A percentile compares a stretch with the other conserved stretches of the same genome.
These are phyloP conservation scores for Fusarium foetens DNA, from an alignment of 2,329 filamentous ascomycete species.

Conservation along the genomic window DNA sequence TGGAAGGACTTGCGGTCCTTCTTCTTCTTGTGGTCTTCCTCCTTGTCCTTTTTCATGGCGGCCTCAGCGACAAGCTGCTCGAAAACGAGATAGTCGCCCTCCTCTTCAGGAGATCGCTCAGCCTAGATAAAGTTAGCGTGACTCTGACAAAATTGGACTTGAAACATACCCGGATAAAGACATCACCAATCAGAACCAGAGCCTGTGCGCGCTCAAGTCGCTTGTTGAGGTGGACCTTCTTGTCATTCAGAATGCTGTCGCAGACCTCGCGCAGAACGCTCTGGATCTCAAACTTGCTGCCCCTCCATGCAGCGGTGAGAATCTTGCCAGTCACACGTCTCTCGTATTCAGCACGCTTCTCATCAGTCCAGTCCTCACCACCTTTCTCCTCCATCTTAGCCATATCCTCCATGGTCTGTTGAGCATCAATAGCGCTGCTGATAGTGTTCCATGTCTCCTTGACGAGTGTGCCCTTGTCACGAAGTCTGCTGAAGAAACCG, in stretches of 20 bases:
- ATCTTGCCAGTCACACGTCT: conserved; percentile 97
- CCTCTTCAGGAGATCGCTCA: conserved; percentile 89
- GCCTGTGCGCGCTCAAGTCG: conserved; percentile 91
- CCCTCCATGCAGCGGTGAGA: conserved; percentile 93
- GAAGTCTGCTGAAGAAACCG: conserved; percentile 92
- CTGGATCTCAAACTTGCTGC: conserved; percentile 98
- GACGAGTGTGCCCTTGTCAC: conserved; percentile 95
- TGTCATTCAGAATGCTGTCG: conserved; percentile 83
- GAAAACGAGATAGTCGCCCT: conserved; percentile 98
- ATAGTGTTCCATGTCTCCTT: conserved; percentile 99
- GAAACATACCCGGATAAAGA: conserved; percentile 80
- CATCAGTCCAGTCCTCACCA: conserved; percentile 97
- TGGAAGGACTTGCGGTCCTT: conserved; percentile 57
- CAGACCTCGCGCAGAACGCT: conserved; percentile 94
- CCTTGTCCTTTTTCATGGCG: conserved; percentile 84
- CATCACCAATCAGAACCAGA: conserved; percentile 85
- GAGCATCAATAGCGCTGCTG: conserved; percentile 92
- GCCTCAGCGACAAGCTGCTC: conserved; percentile 98
- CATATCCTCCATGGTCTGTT: conserved; percentile 99
- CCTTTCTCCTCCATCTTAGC: conserved; percentile 93
- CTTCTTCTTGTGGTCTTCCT: conserved; percentile 72
- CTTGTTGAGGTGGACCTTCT: conserved; percentile 84
- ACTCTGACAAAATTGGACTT: not conserved
- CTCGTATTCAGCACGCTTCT: conserved; percentile 96
- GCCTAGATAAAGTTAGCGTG: conserved; percentile 64